phyloP scores from a whole-genome alignment of 2,329 filamentous ascomycete genomes.

The Apiospora rasikravindrae region DNA sequence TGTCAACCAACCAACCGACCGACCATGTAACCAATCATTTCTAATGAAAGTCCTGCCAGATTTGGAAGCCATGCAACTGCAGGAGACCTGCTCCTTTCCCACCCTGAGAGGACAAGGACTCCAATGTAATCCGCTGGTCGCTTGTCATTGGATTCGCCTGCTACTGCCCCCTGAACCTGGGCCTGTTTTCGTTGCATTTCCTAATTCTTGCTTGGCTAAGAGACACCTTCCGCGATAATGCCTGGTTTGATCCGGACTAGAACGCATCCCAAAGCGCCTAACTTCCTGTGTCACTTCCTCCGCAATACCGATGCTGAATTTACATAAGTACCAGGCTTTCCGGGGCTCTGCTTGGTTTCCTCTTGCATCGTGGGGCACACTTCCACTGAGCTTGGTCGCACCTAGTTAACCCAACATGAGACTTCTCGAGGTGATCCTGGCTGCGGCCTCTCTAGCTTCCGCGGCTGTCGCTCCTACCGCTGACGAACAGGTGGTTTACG shows the following conservation, averaged over 20 bases:
- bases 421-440: slow-evolving; percentile 16
- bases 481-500: slow-evolving; percentile 36
- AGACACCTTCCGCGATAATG: neutral
- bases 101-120: neutral
- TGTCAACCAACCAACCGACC: neutral
- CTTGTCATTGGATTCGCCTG: neutral
- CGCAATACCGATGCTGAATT: neutral
- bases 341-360: neutral
- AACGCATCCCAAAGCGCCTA: neutral
- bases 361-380: neutral
- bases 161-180: neutral
- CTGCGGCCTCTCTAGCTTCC: slow-evolving; percentile 22
- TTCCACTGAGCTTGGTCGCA: neutral
- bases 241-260: neutral
- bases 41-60: neutral
- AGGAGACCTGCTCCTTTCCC: neutral
- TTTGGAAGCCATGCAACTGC: neutral
- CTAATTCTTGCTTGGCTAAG: neutral
- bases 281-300: neutral
- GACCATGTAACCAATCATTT: too few species aligned
- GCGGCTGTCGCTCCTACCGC: slow-evolving; percentile 21
- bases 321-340: neutral
- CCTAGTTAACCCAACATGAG: slow-evolving; percentile 19
- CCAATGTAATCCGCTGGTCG: neutral
- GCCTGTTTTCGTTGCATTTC: neutral